Conservation (phyloP, 306 rosid species). For the Sindora glabra region DNA sequence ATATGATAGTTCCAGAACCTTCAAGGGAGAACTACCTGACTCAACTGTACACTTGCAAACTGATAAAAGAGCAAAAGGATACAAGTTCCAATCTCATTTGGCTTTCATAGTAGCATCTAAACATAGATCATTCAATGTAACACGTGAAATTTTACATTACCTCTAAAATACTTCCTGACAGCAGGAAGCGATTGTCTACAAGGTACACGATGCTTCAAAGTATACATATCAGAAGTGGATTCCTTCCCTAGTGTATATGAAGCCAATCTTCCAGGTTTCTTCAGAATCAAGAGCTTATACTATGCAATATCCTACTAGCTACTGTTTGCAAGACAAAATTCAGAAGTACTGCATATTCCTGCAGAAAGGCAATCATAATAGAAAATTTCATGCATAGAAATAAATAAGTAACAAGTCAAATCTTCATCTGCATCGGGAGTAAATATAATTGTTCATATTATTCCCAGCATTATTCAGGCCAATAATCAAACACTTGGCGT, state of each 20-base stretch:
- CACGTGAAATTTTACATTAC: slow-evolving; percentile 25
- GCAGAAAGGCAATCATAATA: background rate
- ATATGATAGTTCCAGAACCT: no score
- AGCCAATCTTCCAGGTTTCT: slow-evolving; percentile 1
- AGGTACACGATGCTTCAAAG: slow-evolving; percentile 28
- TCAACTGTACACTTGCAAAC: background rate
- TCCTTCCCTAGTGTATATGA: background rate
- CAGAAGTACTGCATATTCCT: background rate
- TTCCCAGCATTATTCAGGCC: background rate
- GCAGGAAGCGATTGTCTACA: slow-evolving; percentile 11
- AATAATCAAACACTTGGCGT: slow-evolving; percentile 17
- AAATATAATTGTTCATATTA: background rate
- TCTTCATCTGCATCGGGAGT: no score
- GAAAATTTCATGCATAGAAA: no score
- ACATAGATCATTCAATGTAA: background rate
- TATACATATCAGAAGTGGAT: slow-evolving; percentile 32
- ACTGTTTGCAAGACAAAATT: background rate
- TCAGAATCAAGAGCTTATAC: background rate
- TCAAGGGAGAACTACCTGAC: background rate
- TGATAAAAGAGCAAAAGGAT: background rate
- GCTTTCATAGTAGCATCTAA: background rate
- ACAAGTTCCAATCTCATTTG: background rate
- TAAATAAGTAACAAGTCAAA: no score
- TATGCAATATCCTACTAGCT: background rate
- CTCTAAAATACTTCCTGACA: slow-evolving; percentile 30